Percentiles rank a stretch among this genome's conserved stretches.
Evolutionary conservation across 148 eudicot genomes (phyloP).

Genomic region (Cornus kousa): DNA sequence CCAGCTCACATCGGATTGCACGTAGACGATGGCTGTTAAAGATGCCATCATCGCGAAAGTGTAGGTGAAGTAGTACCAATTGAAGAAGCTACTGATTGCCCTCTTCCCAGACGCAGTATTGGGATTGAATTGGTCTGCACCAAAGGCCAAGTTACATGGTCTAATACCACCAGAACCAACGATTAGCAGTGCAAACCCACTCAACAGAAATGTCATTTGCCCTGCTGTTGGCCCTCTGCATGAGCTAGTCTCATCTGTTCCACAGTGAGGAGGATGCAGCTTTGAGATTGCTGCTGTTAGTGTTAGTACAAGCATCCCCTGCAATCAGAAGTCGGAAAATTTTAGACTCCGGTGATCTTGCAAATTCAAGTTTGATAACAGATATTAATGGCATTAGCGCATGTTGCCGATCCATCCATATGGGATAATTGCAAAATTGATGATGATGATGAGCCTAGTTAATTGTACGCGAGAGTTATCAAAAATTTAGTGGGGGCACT

Average conservation of each 20-base stretch:
- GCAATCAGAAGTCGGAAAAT: not conserved
- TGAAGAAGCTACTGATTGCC: constrained; percentile 18
- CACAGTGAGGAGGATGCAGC: constrained; percentile 15
- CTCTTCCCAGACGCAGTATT: constrained; percentile 19
- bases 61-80: constrained; percentile 13
- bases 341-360: too few relatives aligned
- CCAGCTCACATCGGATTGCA: not conserved
- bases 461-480: too few relatives aligned
- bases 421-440: too few relatives aligned
- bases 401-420: too few relatives aligned
- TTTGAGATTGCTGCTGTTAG: constrained; percentile 16
- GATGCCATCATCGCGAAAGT: not conserved
- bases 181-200: constrained; percentile 15
- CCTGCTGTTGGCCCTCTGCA: constrained; percentile 8
- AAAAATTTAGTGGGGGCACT: too few relatives aligned
- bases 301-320: constrained; percentile 20
- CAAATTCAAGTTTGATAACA: too few relatives aligned
- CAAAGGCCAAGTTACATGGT: constrained; percentile 18
- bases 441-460: too few relatives aligned
- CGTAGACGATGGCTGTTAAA: not conserved
- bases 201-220: constrained; percentile 15
- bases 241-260: not conserved
- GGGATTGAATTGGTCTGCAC: constrained; percentile 22
- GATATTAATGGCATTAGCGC: too few relatives aligned
- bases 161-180: constrained; percentile 15